Evolutionary conservation across 805 yeast genomes (phyloP).

Genomic region (Torulaspora gathmanii): DNA sequence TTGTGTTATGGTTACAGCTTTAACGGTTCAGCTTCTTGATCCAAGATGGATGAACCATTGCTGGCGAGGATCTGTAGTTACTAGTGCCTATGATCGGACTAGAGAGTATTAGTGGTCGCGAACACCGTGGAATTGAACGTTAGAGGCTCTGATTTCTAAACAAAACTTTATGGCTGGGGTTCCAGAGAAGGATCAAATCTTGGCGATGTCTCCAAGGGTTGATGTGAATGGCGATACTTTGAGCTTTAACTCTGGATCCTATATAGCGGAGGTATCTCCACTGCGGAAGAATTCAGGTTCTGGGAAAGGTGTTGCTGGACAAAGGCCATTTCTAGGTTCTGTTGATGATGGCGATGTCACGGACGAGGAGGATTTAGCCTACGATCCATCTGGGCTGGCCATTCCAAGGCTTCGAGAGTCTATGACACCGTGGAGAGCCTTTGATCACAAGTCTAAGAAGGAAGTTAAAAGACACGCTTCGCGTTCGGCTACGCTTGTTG

Average conservation of each 20-base stretch:
- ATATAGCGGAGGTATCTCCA: not conserved
- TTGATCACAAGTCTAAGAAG: conserved; percentile 14
- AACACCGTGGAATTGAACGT: not conserved
- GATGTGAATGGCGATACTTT: conserved; percentile 5
- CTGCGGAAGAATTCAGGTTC: not conserved
- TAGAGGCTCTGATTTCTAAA: not conserved
- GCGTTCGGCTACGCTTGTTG: conserved; percentile 9
- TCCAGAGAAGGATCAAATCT: not conserved
- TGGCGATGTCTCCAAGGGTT: conserved; percentile 1
- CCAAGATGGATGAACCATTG: too few relatives aligned
- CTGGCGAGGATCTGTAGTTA: too few relatives aligned
- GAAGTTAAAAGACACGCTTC: conserved; percentile 4
- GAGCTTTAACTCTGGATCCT: conserved; percentile 6
- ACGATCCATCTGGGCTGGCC: conserved; percentile 20
- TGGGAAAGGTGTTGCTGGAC: not conserved
- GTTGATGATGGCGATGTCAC: conserved; percentile 1
- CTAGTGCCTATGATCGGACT: not conserved
- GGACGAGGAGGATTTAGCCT: conserved; percentile 6
- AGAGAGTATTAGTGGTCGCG: not conserved
- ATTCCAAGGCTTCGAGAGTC: conserved; percentile 36
- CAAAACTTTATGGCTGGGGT: conserved; percentile 1
- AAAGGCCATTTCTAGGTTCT: not conserved
- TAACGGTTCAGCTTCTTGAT: not conserved
- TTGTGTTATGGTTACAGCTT: not conserved
- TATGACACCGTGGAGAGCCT: conserved; percentile 38